A percentile compares a stretch with the other conserved stretches of the same genome.
Conservation (phyloP, 2,329 filamentous ascomycete species). For the Colletotrichum ledebouriae region DNA sequence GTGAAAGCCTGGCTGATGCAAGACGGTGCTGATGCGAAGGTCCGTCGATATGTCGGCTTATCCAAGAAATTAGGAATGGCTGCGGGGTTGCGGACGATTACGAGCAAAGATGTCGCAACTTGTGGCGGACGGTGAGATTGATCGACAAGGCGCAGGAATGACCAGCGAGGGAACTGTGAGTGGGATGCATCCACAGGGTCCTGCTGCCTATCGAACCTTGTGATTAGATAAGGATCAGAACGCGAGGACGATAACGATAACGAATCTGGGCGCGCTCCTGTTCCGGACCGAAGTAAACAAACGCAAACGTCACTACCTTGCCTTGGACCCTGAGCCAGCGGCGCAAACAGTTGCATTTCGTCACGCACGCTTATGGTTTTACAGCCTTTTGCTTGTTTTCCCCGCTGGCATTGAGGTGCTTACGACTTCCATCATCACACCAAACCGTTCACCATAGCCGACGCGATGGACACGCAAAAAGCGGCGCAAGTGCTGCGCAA, state of each 20-base stretch:
- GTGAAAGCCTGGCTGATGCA: neutral
- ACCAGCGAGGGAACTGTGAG: neutral
- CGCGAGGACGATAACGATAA: slow-evolving; percentile 18
- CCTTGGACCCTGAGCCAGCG: slow-evolving; percentile 4
- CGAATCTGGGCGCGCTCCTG: slow-evolving; percentile 41
- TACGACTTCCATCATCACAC: too few species aligned
- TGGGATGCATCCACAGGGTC: too few species aligned
- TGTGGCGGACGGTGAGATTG: slow-evolving; percentile 22
- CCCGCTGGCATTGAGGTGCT: too few species aligned
- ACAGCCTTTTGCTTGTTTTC: too few species aligned
- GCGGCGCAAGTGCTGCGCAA: slow-evolving; percentile 59
- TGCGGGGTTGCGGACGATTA: slow-evolving; percentile 16
- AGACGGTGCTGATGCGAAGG: neutral
- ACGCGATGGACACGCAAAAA: slow-evolving; percentile 50
- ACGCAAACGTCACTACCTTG: slow-evolving; percentile 45
- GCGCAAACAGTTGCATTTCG: neutral
- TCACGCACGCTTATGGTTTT: too few species aligned
- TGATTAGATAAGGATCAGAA: slow-evolving; percentile 2
- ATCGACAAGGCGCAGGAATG: slow-evolving; percentile 26
- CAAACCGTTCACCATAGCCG: neutral
- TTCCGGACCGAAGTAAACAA: slow-evolving; percentile 58
- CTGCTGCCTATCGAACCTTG: neutral
- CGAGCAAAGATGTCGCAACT: slow-evolving; percentile 22
- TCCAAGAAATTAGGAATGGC: neutral
- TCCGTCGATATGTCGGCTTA: neutral